These are phyloP conservation scores for Diplotaxis tenuifolia DNA, from an alignment of 345 rosid genomes.

Conservation along the genomic window DNA sequence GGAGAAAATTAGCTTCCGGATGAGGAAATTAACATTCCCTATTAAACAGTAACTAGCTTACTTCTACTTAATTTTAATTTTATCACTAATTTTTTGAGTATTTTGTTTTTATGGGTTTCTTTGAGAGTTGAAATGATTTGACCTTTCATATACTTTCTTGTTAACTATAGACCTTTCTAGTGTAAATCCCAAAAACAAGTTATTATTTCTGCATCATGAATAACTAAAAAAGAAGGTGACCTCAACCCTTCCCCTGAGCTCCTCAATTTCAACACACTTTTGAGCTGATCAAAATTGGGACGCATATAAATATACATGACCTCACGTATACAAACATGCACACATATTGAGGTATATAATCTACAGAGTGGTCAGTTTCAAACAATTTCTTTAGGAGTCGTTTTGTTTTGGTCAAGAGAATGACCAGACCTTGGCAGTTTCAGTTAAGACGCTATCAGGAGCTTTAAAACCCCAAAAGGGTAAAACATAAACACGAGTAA, in stretches of 20 bases:
- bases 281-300: not conserved
- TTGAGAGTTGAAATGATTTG: slow-evolving; percentile 34
- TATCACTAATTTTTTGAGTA: not conserved
- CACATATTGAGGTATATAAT: slow-evolving; percentile 26
- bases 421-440: slow-evolving; percentile 52
- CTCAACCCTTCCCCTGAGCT: slow-evolving; percentile 31
- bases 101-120: slow-evolving; percentile 13
- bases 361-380: slow-evolving; percentile 31
- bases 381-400: slow-evolving; percentile 23
- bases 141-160: slow-evolving; percentile 40
- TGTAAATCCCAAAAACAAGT: slow-evolving; percentile 29
- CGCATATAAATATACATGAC: not conserved
- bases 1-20: not conserved
- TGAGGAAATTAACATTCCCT: not conserved
- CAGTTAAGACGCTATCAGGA: slow-evolving; percentile 47
- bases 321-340: slow-evolving; percentile 4
- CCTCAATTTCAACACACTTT: slow-evolving; percentile 19
- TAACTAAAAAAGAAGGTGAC: slow-evolving; percentile 38
- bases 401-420: slow-evolving; percentile 45
- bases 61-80: not conserved
- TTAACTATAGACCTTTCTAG: slow-evolving; percentile 26
- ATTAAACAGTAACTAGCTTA: not conserved
- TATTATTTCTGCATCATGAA: slow-evolving; percentile 15
- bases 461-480: slow-evolving; percentile 37
- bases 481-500: slow-evolving; percentile 29